Evolutionary conservation across 331 rosid genomes (phyloP).

Genomic region (Phaseolus coccineus): DNA sequence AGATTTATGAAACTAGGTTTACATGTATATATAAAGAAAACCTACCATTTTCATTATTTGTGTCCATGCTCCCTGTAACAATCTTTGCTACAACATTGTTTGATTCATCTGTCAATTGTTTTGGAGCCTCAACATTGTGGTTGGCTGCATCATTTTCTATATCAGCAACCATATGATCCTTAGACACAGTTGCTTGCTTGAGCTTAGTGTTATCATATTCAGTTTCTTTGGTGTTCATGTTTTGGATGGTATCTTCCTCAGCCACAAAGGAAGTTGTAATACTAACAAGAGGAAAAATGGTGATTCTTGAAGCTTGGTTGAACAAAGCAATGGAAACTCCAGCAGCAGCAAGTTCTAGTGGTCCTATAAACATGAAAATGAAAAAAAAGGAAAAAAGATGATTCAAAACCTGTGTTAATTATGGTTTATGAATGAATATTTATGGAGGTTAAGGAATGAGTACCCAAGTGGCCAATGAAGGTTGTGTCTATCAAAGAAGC

Average conservation of each 20-base stretch:
- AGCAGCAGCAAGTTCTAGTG: conserved; percentile 94
- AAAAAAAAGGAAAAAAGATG: neutral
- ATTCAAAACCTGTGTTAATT: no score
- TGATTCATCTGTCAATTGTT: neutral
- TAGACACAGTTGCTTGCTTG: no score
- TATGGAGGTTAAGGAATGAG: neutral
- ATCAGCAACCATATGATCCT: no score
- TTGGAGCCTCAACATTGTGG: neutral
- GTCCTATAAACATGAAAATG: conserved; percentile 49
- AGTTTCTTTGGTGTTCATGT: conserved; percentile 34
- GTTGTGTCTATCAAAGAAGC: conserved; percentile 94
- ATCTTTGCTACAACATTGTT: neutral
- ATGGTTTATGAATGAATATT: no score
- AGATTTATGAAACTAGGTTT: no score
- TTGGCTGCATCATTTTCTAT: neutral
- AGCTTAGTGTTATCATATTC: conserved; percentile 13
- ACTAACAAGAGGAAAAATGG: conserved; percentile 90
- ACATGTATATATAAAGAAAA: neutral
- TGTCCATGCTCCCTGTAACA: neutral
- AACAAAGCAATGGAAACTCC: conserved; percentile 89
- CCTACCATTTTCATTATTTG: neutral
- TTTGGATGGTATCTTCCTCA: conserved; percentile 78
- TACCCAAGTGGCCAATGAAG: conserved; percentile 91
- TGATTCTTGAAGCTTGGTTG: conserved; percentile 91
- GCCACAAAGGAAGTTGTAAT: conserved; percentile 58